These are phyloP conservation scores for Solanum aculeatissimum DNA, from an alignment of 305 asterid species.

Conservation along the genomic window DNA sequence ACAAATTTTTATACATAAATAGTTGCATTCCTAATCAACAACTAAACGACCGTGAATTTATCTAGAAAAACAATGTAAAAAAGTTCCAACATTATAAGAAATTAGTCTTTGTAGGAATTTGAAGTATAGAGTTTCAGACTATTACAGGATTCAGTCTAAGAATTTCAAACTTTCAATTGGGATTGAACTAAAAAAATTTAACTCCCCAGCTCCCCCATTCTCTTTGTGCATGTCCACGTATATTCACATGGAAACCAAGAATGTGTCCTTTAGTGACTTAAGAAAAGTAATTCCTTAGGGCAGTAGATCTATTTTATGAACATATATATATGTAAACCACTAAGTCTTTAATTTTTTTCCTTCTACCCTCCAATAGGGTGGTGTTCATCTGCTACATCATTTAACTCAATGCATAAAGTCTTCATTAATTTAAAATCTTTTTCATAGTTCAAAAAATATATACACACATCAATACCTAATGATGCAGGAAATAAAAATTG, in stretches of 20 bases:
- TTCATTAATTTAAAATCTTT: conserved; percentile 9
- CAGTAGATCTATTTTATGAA: conserved; percentile 36
- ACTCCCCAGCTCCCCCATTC: background rate
- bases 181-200: background rate
- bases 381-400: conserved; percentile 60
- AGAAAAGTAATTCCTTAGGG: conserved; percentile 16
- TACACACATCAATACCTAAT: background rate
- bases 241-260: conserved; percentile 22
- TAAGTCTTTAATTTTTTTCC: background rate
- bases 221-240: background rate
- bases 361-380: conserved; percentile 31
- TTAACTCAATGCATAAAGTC: conserved; percentile 8
- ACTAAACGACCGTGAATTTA: too few species aligned
- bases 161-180: conserved; percentile 19
- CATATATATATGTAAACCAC: too few species aligned
- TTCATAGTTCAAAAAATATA: background rate
- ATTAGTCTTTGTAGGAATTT: conserved; percentile 20
- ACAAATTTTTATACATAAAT: too few species aligned
- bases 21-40: too few species aligned
- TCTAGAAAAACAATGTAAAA: too few species aligned
- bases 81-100: conserved; percentile 41
- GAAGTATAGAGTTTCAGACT: background rate
- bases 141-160: conserved; percentile 17
- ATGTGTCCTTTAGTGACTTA: conserved; percentile 17
- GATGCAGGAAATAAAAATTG: background rate